phyloP scores from a whole-genome alignment of 495 filamentous ascomycete species.

The Hypoxylon cercidicola region DNA sequence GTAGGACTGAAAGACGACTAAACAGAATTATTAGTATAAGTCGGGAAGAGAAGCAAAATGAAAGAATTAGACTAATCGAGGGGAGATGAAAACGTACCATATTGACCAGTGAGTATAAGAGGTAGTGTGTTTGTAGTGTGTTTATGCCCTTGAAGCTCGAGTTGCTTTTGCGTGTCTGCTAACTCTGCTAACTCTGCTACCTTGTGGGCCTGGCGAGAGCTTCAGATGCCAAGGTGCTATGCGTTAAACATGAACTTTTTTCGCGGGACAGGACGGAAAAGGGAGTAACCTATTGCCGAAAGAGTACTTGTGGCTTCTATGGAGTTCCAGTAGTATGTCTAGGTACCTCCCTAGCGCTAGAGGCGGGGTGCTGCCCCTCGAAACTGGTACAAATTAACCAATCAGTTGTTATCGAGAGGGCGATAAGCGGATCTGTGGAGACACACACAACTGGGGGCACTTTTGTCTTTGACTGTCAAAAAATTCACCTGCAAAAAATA shows the following conservation, averaged over 20 bases:
- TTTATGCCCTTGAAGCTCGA: conserved; percentile 23
- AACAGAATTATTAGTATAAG: conserved; percentile 18
- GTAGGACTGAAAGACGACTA: conserved; percentile 81
- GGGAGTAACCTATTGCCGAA: conserved; percentile 31
- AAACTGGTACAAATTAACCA: neutral
- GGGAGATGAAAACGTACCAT: conserved; percentile 32
- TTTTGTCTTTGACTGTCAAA: conserved; percentile 29
- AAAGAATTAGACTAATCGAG: neutral
- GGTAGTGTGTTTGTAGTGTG: conserved; percentile 17
- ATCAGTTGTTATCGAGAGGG: conserved; percentile 3
- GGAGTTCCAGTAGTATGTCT: neutral
- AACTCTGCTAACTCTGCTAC: conserved; percentile 4
- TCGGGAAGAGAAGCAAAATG: neutral
- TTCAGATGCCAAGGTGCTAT: conserved; percentile 27
- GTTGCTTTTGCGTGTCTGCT: neutral
- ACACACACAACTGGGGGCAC: conserved; percentile 43
- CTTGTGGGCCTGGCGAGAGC: conserved; percentile 30
- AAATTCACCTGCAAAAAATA: conserved; percentile 34
- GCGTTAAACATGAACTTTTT: conserved; percentile 24
- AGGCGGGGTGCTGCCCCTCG: neutral
- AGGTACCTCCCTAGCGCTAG: conserved; percentile 4
- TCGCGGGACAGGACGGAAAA: conserved; percentile 25
- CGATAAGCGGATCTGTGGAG: conserved; percentile 34
- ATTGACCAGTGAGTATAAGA: conserved; percentile 11
- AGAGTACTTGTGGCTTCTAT: neutral